phyloP scores from a whole-genome alignment of 805 yeast genomes.

The Kurtzmaniella cleridarum region DNA sequence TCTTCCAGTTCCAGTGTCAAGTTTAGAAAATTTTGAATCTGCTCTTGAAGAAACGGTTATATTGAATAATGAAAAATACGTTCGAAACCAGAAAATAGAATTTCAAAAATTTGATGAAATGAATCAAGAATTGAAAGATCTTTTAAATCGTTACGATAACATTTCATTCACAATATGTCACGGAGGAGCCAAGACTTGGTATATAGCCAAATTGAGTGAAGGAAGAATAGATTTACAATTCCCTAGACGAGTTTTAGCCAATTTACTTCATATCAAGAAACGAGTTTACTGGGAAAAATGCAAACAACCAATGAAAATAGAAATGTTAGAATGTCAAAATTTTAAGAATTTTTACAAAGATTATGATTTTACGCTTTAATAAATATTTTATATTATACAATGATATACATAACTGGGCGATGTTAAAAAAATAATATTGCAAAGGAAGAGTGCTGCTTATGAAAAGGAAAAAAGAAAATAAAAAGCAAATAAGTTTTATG shows the following conservation, averaged over 20 bases:
- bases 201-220: conserved; percentile 15
- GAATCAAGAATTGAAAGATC: conserved; percentile 13
- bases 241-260: conserved; percentile 75
- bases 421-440: too few relatives aligned
- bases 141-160: conserved; percentile 30
- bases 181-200: conserved; percentile 12
- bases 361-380: conserved; percentile 44
- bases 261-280: conserved; percentile 52
- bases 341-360: conserved; percentile 53
- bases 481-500: too few relatives aligned
- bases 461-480: too few relatives aligned
- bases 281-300: conserved; percentile 77
- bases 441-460: too few relatives aligned
- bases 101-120: conserved; percentile 31
- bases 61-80: conserved; percentile 44
- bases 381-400: neutral
- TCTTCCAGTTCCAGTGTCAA: conserved; percentile 57
- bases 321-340: conserved; percentile 53
- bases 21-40: conserved; percentile 38
- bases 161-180: conserved; percentile 27
- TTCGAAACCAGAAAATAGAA: conserved; percentile 36
- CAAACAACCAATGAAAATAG: conserved; percentile 56
- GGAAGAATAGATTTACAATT: conserved; percentile 68
- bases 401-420: too few relatives aligned
- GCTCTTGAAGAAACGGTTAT: conserved; percentile 39